Conservation (phyloP, 116 monocot genomes). For the Papilionanthe hybrid region DNA sequence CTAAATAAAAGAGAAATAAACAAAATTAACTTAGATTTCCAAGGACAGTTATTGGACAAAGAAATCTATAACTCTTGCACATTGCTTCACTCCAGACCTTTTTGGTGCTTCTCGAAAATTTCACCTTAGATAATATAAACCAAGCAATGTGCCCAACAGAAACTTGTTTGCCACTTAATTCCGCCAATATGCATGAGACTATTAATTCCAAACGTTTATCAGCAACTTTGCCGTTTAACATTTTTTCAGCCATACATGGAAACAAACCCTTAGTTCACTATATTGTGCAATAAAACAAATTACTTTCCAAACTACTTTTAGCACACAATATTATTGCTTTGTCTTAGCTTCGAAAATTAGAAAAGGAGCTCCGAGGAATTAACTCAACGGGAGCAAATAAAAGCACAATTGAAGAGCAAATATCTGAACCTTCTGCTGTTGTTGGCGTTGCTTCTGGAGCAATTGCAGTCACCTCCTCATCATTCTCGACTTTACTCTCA, state of each 20-base stretch:
- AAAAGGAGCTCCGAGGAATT: background rate
- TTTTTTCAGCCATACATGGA: background rate
- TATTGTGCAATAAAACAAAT: background rate
- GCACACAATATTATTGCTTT: background rate
- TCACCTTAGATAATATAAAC: background rate
- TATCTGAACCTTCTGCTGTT: conserved; percentile 33
- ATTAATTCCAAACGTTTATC: background rate
- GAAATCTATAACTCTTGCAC: background rate
- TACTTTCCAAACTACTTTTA: background rate
- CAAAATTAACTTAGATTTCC: background rate
- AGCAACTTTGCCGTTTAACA: background rate
- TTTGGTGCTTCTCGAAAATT: background rate
- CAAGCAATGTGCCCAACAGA: background rate
- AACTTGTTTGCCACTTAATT: background rate
- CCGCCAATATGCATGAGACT: background rate
- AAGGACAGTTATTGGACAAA: background rate
- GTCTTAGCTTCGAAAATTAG: background rate
- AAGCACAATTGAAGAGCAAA: background rate
- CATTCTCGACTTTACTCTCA: conserved; percentile 6
- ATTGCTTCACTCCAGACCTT: background rate
- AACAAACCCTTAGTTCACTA: background rate
- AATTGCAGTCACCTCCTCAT: conserved; percentile 8
- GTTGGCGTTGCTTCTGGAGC: conserved; percentile 24
- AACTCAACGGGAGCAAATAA: background rate
- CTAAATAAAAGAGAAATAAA: background rate